Percentiles rank a stretch among this genome's conserved stretches.
Evolutionary conservation across 129 eudicot species (phyloP).

Genomic region (Logfia minima): DNA sequence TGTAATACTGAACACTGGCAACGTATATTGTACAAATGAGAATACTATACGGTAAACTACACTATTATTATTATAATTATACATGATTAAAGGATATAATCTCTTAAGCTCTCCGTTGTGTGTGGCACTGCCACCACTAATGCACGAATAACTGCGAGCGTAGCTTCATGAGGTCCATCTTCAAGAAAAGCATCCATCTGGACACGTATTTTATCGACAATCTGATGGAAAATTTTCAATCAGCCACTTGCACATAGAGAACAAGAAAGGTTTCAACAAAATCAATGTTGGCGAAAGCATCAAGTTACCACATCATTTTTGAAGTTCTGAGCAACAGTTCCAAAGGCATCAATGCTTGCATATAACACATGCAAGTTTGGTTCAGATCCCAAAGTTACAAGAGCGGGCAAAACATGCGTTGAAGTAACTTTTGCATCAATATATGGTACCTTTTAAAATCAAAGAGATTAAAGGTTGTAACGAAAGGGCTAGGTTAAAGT

Average conservation of each 20-base stretch:
- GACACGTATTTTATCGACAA: slow-evolving; percentile 92
- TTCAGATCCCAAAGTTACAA: slow-evolving; percentile 95
- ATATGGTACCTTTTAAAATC: slow-evolving; percentile 65
- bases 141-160: slow-evolving; percentile 82
- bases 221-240: slow-evolving; percentile 40
- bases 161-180: slow-evolving; percentile 97
- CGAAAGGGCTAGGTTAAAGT: neutral
- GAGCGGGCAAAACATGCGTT: slow-evolving; percentile 86
- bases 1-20: neutral
- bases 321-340: slow-evolving; percentile 94
- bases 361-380: slow-evolving; percentile 81
- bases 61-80: neutral
- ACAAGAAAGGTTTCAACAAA: neutral
- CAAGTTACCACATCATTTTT: slow-evolving; percentile 65
- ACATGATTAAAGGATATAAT: slow-evolving; percentile 68
- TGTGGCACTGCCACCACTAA: slow-evolving; percentile 88
- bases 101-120: slow-evolving; percentile 82
- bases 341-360: slow-evolving; percentile 96
- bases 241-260: slow-evolving; percentile 7
- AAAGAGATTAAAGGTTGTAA: neutral
- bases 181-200: slow-evolving; percentile 99
- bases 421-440: slow-evolving; percentile 84
- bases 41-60: neutral
- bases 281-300: neutral
- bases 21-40: neutral